Conservation (phyloP, 2,329 filamentous ascomycete genomes). For the Sordariomycetes sp. region DNA sequence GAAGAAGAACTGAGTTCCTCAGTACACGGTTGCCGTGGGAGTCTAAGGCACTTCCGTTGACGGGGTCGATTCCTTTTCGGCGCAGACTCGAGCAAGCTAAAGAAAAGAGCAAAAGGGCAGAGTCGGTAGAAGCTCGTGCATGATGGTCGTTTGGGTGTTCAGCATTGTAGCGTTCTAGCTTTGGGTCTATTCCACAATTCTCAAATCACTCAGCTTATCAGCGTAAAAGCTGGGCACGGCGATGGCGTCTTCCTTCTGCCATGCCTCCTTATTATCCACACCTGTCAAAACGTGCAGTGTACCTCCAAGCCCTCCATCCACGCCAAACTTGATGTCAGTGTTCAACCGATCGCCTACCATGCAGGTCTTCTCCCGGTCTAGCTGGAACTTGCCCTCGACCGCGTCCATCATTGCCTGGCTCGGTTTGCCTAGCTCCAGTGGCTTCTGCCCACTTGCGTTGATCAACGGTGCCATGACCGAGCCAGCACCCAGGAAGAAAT, state of each 20-base stretch:
- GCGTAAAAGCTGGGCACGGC: constrained; percentile 77
- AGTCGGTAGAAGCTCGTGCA: no score
- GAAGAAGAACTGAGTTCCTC: no score
- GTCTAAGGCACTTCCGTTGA: no score
- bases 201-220: constrained; percentile 72
- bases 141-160: no score
- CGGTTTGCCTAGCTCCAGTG: constrained; percentile 80
- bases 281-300: constrained; percentile 88
- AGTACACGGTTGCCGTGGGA: no score
- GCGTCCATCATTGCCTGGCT: constrained; percentile 99
- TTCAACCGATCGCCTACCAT: constrained; percentile 94
- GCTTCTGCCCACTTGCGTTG: constrained; percentile 60
- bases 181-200: background rate
- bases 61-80: no score
- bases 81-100: no score
- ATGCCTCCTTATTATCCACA: constrained; percentile 77
- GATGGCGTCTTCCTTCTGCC: constrained; percentile 57
- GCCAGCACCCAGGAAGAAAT: constrained; percentile 87
- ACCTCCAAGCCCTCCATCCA: constrained; percentile 83
- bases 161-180: no score
- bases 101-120: no score
- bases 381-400: constrained; percentile 88
- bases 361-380: constrained; percentile 76
- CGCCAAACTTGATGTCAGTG: constrained; percentile 92
- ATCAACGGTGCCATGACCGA: constrained; percentile 70